Percentiles rank a stretch among this genome's conserved stretches.
Conservation (phyloP, 352 stramenopile species). For the Globisporangium cystogenes region DNA sequence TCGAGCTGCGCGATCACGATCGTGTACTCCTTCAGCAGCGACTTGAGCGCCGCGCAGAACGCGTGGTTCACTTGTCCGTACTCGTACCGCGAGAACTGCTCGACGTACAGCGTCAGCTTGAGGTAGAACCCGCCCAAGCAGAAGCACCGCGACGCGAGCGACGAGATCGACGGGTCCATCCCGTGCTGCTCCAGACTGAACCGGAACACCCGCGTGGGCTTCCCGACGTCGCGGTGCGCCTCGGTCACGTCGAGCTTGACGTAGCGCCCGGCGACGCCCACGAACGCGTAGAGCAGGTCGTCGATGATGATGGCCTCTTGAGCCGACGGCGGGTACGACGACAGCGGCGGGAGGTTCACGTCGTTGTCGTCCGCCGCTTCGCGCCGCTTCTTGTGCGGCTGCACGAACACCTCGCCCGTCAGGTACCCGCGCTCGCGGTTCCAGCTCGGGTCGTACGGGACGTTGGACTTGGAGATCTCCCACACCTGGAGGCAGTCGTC, state of each 20-base stretch:
- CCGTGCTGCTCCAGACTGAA: constrained; percentile 62
- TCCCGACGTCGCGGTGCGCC: constrained; percentile 23
- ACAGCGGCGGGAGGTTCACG: constrained; percentile 55
- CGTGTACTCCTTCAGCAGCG: constrained; percentile 91
- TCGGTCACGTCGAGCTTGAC: constrained; percentile 63
- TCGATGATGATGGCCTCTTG: constrained; percentile 84
- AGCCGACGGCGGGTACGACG: constrained; percentile 61
- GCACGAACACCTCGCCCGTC: constrained; percentile 62
- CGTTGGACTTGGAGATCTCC: constrained; percentile 84
- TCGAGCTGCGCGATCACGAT: constrained; percentile 91
- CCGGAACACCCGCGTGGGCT: constrained; percentile 34
- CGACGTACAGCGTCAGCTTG: constrained; percentile 68
- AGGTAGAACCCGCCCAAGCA: constrained; percentile 75
- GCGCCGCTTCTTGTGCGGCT: constrained; percentile 36
- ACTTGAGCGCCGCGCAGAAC: constrained; percentile 90
- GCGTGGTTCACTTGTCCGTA: constrained; percentile 93
- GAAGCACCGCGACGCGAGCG: constrained; percentile 62
- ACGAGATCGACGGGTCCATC: constrained; percentile 79
- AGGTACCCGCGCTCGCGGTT: constrained; percentile 78
- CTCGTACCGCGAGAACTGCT: constrained; percentile 85
- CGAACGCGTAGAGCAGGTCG: constrained; percentile 74
- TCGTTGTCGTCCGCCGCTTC: constrained; percentile 29
- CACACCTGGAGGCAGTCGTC: constrained; percentile 61
- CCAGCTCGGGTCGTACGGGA: constrained; percentile 82
- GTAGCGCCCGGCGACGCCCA: constrained; percentile 81